Conservation (phyloP, 768 basidiomycete species). For the Galerina marginata region DNA sequence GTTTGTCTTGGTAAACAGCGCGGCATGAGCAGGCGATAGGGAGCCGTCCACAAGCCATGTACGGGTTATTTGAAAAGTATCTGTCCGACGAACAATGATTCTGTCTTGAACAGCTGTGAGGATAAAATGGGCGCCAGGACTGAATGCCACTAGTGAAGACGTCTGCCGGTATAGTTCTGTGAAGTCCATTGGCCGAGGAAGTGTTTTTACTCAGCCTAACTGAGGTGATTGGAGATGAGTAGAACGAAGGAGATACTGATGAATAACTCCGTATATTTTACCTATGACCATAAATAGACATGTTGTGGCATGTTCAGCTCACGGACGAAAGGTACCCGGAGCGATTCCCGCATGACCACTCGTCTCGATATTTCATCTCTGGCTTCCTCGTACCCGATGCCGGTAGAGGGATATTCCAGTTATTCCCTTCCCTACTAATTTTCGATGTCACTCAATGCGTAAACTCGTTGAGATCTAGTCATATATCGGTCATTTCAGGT, state of each 20-base stretch:
- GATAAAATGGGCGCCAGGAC: conserved; percentile 86
- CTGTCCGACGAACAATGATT: conserved; percentile 82
- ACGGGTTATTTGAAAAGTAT: conserved; percentile 82
- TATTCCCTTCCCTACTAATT: background rate
- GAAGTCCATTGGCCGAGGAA: conserved; percentile 67
- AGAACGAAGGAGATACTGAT: background rate
- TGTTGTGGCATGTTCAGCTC: background rate
- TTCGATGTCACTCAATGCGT: background rate
- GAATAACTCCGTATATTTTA: background rate
- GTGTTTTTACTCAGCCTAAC: background rate
- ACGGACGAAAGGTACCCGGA: no score
- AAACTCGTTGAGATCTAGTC: background rate
- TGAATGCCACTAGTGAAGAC: conserved; percentile 74
- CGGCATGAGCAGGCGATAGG: conserved; percentile 53
- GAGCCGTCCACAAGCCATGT: conserved; percentile 74
- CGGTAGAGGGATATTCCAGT: no score
- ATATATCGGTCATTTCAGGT: conserved; percentile 1
- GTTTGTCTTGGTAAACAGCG: conserved; percentile 41
- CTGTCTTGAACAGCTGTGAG: conserved; percentile 80
- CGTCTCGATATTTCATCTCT: no score
- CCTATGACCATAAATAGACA: background rate
- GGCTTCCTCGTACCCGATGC: no score
- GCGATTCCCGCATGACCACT: no score
- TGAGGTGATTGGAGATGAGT: background rate
- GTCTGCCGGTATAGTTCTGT: conserved; percentile 86